Evolutionary conservation across 345 rosid species (phyloP).

Genomic region (Eucalyptus tenuipes): DNA sequence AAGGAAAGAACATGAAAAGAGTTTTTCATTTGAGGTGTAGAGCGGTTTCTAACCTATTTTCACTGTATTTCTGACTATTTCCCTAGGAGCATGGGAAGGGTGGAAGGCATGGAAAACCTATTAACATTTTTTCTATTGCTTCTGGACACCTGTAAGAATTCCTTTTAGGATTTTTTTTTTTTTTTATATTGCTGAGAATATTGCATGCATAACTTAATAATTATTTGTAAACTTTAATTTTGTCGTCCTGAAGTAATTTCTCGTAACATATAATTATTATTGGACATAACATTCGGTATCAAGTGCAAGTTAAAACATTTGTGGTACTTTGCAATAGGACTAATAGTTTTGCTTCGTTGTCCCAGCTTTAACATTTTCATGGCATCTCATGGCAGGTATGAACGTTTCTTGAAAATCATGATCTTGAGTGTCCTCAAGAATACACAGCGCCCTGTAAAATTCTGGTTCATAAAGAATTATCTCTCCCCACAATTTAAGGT

Average conservation of each 20-base stretch:
- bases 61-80: background rate
- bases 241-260: background rate
- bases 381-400: constrained; percentile 54
- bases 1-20: background rate
- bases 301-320: background rate
- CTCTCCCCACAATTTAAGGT: constrained; percentile 99
- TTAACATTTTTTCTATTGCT: constrained; percentile 90
- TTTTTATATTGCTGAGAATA: background rate
- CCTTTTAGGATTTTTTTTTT: background rate
- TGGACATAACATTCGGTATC: background rate
- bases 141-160: constrained; percentile 94
- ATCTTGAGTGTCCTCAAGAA: constrained; percentile 91
- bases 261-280: background rate
- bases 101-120: constrained; percentile 66
- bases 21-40: background rate
- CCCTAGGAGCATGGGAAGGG: constrained; percentile 52
- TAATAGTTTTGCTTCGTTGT: background rate
- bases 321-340: background rate
- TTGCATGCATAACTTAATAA: background rate
- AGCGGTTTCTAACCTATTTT: background rate
- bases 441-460: constrained; percentile 84
- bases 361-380: background rate
- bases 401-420: constrained; percentile 96
- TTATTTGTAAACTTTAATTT: background rate
- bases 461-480: constrained; percentile 99